Base-by-base conservation (phyloP, 139 green algal genomes). In the Picochlorum costavermella region DNA sequence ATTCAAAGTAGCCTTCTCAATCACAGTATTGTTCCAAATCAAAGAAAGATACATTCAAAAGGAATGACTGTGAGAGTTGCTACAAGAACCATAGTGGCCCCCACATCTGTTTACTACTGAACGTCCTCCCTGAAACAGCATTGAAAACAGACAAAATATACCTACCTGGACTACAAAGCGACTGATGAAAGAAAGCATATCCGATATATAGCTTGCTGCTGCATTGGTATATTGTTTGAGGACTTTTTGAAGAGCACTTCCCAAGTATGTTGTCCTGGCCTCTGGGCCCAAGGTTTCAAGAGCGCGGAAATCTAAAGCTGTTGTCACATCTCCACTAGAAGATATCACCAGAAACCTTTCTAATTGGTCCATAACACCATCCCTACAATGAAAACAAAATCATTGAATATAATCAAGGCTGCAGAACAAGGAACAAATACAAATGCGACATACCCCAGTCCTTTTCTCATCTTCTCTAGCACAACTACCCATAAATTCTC, bases 401-500 rank as follows among this genome's bases (percentile, higher is more conserved):
- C 17, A 2, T 11, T 23, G 33, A 40, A 40, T 40, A 90, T 72
- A 48, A 58, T 5, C 10, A 9, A 56, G 57, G 17, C 31, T 2
- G 14, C 9, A 44, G 9, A 48, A 25, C 62, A 63, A 56, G 20
- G 11, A 36, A 31, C 12, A 48, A 17, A n/a, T 16, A 50, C 13
- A 28, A 1, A 20, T 53, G 17, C 17, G n/a, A 20, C 46, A 23
- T 53, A 53, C 46, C 46, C 16, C 4, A 95, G 64, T 2, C 88
- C 88, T 31, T 75, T 57, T 2, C 88, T 73, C 79, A 90, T 90
- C 70, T 96, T 96, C 66, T 95, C 83, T 45, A 94, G 72, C 26
- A 88, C 82, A 48, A 88, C 80, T 30, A 90, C 83, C 86, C 86
- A 96, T 45, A 96, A 81, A 73, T 90, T 92, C 56, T 96, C 89